These are phyloP conservation scores for Gymnopilus junonius DNA, from an alignment of 768 basidiomycete genomes.

Conservation along the genomic window DNA sequence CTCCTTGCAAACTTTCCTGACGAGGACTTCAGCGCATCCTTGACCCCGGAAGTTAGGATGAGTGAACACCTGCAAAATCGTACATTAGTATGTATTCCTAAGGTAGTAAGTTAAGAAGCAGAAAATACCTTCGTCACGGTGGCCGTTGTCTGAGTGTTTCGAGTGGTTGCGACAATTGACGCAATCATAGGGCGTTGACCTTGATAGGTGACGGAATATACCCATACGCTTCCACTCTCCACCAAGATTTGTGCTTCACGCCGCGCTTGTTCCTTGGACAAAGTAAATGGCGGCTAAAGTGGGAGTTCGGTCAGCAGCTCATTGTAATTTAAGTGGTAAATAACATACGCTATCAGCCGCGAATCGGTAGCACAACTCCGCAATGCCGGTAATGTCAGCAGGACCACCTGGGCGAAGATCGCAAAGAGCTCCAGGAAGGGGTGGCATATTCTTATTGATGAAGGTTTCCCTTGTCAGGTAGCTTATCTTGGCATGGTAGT, in stretches of 20 bases:
- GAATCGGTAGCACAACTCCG: conserved; percentile 57
- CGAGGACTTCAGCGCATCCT: conserved; percentile 65
- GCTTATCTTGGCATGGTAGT: conserved; percentile 65
- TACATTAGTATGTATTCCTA: too few species aligned
- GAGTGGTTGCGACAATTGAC: conserved; percentile 69
- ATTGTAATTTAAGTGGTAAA: not conserved
- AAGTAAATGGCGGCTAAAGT: conserved; percentile 56
- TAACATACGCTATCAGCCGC: conserved; percentile 59
- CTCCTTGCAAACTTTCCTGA: conserved; percentile 59
- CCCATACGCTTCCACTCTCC: conserved; percentile 55
- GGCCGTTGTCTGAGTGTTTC: conserved; percentile 57
- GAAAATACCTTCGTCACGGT: conserved; percentile 60
- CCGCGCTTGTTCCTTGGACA: conserved; percentile 44
- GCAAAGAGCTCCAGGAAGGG: conserved; percentile 18
- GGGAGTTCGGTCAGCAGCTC: conserved; percentile 6
- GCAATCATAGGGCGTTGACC: conserved; percentile 44
- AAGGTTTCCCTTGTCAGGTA: conserved; percentile 55
- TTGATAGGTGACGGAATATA: conserved; percentile 41
- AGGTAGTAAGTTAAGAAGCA: not conserved
- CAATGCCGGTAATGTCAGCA: conserved; percentile 43
- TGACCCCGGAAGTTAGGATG: conserved; percentile 50
- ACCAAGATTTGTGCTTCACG: conserved; percentile 59
- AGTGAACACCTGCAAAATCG: conserved; percentile 59
- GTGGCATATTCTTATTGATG: conserved; percentile 19
- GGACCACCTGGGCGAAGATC: conserved; percentile 47